Conservation (phyloP, 495 filamentous ascomycete genomes). For the Podospora fimiseda region DNA sequence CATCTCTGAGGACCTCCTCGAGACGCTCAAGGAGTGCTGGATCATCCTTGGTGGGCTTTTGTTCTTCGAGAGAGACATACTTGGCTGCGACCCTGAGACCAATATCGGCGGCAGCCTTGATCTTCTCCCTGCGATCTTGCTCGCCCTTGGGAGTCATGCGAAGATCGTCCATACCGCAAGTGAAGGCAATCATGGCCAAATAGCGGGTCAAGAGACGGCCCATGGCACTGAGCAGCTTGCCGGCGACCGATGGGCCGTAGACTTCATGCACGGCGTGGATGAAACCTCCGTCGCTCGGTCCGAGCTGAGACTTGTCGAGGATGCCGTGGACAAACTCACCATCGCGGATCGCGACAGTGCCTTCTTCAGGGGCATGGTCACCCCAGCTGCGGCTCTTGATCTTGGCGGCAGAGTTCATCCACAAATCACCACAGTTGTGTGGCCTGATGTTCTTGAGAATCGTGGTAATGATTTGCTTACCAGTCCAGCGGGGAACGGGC, state of each 20-base stretch:
- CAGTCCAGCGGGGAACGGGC: conserved; percentile 84
- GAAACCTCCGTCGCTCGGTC: conserved; percentile 77
- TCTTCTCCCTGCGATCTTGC: conserved; percentile 56
- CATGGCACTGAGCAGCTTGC: conserved; percentile 78
- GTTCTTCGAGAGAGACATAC: conserved; percentile 80
- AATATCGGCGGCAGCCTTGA: conserved; percentile 62
- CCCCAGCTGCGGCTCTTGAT: conserved; percentile 74
- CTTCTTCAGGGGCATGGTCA: conserved; percentile 49
- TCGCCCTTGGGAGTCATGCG: conserved; percentile 79
- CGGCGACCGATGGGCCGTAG: conserved; percentile 81
- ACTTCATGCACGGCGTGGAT: conserved; percentile 90
- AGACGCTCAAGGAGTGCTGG: conserved; percentile 67
- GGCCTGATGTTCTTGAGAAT: conserved; percentile 89
- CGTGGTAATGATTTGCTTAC: conserved; percentile 93
- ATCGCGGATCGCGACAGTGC: conserved; percentile 73
- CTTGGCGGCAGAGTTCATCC: conserved; percentile 69
- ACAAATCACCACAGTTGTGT: conserved; percentile 64
- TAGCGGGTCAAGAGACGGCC: conserved; percentile 85
- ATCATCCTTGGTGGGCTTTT: conserved; percentile 50
- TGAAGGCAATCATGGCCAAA: conserved; percentile 88
- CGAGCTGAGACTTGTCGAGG: conserved; percentile 92
- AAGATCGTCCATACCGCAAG: conserved; percentile 96
- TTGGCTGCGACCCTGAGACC: conserved; percentile 79
- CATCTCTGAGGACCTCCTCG: conserved; percentile 85
- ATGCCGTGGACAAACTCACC: conserved; percentile 87